Evolutionary conservation across 2,329 filamentous ascomycete species (phyloP).

Genomic region (Stachybotrys chlorohalonatus): DNA sequence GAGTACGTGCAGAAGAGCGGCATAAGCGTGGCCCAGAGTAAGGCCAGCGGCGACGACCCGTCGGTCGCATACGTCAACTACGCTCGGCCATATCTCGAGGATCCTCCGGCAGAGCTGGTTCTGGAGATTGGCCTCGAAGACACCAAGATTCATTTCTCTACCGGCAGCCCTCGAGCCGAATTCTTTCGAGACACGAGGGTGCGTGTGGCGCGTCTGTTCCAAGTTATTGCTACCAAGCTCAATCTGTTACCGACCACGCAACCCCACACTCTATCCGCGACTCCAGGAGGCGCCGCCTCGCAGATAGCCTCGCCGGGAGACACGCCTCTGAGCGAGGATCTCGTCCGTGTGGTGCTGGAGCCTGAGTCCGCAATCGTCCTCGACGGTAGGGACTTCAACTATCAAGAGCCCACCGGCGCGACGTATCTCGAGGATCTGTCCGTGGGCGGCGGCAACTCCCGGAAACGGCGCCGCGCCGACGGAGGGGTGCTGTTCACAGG

Average conservation of each 20-base stretch:
- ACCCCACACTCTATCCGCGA: conserved; percentile 59
- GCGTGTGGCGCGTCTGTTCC: conserved; percentile 64
- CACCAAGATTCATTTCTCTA: conserved; percentile 44
- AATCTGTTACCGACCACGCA: conserved; percentile 52
- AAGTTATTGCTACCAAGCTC: conserved; percentile 74
- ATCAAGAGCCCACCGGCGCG: conserved; percentile 10
- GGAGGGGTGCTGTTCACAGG: conserved; percentile 11
- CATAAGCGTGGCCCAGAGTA: conserved; percentile 53
- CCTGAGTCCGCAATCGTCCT: conserved; percentile 48
- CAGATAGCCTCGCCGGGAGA: conserved; percentile 59
- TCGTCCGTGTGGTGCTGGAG: conserved; percentile 56
- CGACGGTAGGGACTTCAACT: conserved; percentile 39
- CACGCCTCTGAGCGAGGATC: conserved; percentile 60
- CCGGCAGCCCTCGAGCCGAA: conserved; percentile 42
- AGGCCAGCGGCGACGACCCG: conserved; percentile 9
- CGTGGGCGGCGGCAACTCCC: conserved; percentile 20
- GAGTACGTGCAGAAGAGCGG: conserved; percentile 88
- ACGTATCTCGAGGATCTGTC: conserved; percentile 11
- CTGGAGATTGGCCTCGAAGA: conserved; percentile 68
- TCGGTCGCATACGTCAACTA: conserved; percentile 59
- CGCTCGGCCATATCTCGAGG: conserved; percentile 77
- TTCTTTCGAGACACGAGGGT: conserved; percentile 66
- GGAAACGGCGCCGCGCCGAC: conserved; percentile 38
- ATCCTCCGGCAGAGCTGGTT: conserved; percentile 62
- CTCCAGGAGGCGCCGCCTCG: conserved; percentile 50